Base-by-base conservation (phyloP, 2,329 filamentous ascomycete species). In the Colletotrichum tofieldiae region DNA sequence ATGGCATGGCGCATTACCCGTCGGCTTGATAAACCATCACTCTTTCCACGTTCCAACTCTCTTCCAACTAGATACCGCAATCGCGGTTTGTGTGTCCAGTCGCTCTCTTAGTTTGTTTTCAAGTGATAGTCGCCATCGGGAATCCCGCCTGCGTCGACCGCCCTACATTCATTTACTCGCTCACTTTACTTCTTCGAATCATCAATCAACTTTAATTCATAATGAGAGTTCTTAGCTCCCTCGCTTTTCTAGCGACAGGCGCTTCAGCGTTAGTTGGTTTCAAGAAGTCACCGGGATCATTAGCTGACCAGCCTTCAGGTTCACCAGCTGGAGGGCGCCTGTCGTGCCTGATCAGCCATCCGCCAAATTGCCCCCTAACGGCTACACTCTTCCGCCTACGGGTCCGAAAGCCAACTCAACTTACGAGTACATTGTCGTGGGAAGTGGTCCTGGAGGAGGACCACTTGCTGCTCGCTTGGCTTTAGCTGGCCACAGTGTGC, bases 371-470 rank as follows among this genome's bases (percentile, higher is more conserved):
- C 49, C 49, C 7, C 49, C 49, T 3, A 52, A 52, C 26, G 49
- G 49, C 49, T 52, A 52, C 26, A 52, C 49, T 16, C 16, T 9
- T 20, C 26, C 49, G 9, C 8, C 49, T 32, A 18, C 49, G 9
- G 26, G 49, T 16, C 49, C 49, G 16, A 52, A 52, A 32, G 26
- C 49, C 49, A 52, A 52, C 49, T 52, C 49, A 20, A 52, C 49
- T 26, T 90, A 90, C 76, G 90, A 92, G 75, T 92, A 91, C 82
- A 85, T 92, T 49, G 84, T 92, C n/a, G 88, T 92, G 20, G 90
- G 90, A n/a, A 89, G 87, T n/a, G 89, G 89, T 3, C 85, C 89
- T 5, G 89, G 89, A 43, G 89, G 89, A 69, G 89, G 86, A 11
- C 89, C 90, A n/a, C 77, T 91, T 14, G 89, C 90, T 4, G 86